Evolutionary conservation across 2,329 filamentous ascomycete genomes (phyloP).

Genomic region (Chaetomium strumarium): DNA sequence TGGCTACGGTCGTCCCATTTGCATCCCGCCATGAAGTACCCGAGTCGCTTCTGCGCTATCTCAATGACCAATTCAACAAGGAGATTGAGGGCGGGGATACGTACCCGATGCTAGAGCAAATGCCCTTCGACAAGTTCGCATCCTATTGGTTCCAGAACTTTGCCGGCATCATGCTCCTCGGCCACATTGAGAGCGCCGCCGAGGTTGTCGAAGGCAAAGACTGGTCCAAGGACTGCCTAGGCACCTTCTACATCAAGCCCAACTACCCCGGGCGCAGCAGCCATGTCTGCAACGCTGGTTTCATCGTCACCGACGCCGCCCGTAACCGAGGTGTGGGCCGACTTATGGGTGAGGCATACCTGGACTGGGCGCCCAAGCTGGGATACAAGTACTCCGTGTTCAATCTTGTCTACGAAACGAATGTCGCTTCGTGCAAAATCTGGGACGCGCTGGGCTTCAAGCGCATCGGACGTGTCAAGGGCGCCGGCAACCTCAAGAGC

Average conservation of each 20-base stretch:
- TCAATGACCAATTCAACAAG: slow-evolving; percentile 78
- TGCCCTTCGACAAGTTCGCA: slow-evolving; percentile 69
- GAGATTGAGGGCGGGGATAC: slow-evolving; percentile 91
- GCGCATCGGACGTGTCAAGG: slow-evolving; percentile 77
- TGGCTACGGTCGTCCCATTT: slow-evolving; percentile 79
- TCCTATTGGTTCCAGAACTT: slow-evolving; percentile 91
- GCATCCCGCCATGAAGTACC: slow-evolving; percentile 73
- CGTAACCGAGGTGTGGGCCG: slow-evolving; percentile 70
- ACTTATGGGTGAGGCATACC: slow-evolving; percentile 69
- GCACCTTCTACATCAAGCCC: slow-evolving; percentile 90
- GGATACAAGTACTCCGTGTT: slow-evolving; percentile 91
- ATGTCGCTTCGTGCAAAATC: slow-evolving; percentile 81
- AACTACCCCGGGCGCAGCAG: slow-evolving; percentile 89
- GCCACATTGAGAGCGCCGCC: slow-evolving; percentile 59
- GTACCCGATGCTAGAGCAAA: slow-evolving; percentile 77
- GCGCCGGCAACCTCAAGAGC: slow-evolving; percentile 62
- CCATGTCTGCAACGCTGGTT: slow-evolving; percentile 83
- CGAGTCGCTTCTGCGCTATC: slow-evolving; percentile 64
- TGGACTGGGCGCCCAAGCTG: slow-evolving; percentile 72
- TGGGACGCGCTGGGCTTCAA: slow-evolving; percentile 93
- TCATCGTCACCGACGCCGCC: slow-evolving; percentile 66
- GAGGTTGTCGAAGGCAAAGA: slow-evolving; percentile 57
- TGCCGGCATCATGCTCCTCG: slow-evolving; percentile 79
- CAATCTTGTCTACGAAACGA: slow-evolving; percentile 91
- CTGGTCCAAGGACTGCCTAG: slow-evolving; percentile 76